Evolutionary conservation across 257 asterid genomes (phyloP).

Genomic region (Agastache rugosa): DNA sequence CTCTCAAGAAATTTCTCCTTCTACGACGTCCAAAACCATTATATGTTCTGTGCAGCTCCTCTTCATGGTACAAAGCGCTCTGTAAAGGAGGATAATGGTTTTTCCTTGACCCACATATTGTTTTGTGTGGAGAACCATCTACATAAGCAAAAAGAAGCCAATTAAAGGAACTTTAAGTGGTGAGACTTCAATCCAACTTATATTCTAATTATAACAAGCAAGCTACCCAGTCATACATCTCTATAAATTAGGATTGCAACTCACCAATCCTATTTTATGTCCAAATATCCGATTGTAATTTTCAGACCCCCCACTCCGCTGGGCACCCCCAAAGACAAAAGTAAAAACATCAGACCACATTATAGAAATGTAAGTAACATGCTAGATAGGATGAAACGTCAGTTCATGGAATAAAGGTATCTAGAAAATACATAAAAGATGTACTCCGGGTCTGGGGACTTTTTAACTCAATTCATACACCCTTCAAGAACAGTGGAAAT

Average conservation of each 20-base stretch:
- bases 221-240: not conserved
- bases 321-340: not conserved
- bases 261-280: slow-evolving; percentile 3
- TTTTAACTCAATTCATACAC: too few species aligned
- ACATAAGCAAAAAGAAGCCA: slow-evolving; percentile 31
- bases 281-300: not conserved
- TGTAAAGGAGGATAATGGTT: slow-evolving; percentile 38
- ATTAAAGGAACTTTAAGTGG: not conserved
- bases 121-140: slow-evolving; percentile 47
- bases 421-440: too few species aligned
- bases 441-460: too few species aligned
- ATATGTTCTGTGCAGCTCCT: slow-evolving; percentile 38
- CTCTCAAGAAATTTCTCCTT: slow-evolving; percentile 49
- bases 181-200: slow-evolving; percentile 1
- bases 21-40: slow-evolving; percentile 35
- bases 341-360: too few species aligned
- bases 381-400: slow-evolving; percentile 1
- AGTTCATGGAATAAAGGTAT: not conserved
- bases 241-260: slow-evolving; percentile 13
- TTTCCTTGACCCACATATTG: slow-evolving; percentile 36
- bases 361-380: not conserved
- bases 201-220: slow-evolving; percentile 19
- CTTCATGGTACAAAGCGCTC: slow-evolving; percentile 44
- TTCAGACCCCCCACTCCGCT: not conserved
- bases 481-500: too few species aligned